Evolutionary conservation across 768 basidiomycete genomes (phyloP).

Genomic region (Mycena venus): DNA sequence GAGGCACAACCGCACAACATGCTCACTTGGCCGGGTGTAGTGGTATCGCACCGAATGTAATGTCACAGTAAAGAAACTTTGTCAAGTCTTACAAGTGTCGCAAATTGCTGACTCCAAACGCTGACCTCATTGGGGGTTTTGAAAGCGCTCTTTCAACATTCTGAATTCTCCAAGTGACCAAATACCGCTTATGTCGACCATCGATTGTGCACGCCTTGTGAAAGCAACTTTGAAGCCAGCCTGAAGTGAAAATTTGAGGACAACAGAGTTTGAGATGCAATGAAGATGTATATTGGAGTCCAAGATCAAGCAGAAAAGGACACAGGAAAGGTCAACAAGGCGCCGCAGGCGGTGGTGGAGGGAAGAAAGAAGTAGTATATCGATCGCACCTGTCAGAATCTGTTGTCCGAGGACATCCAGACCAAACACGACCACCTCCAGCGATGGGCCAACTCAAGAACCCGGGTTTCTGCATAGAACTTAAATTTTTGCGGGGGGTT

Average conservation of each 20-base stretch:
- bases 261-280: background rate
- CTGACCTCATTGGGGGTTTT: background rate
- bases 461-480: conserved; percentile 10
- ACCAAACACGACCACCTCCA: conserved; percentile 12
- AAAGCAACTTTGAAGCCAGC: background rate
- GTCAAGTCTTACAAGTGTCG: background rate
- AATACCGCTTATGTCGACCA: background rate
- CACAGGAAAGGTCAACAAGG: background rate
- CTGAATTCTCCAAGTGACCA: background rate
- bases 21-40: background rate
- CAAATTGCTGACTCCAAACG: background rate
- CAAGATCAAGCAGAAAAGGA: background rate
- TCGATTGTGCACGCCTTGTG: too few relatives aligned
- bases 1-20: conserved; percentile 35
- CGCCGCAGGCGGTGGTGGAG: background rate
- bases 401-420: background rate
- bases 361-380: background rate
- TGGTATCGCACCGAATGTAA: background rate
- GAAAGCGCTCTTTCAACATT: background rate
- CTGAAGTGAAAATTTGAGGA: background rate
- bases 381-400: background rate
- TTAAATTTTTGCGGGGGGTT: conserved; percentile 4
- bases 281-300: background rate
- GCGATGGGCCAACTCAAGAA: background rate
- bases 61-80: background rate